A percentile compares a stretch with the other conserved stretches of the same genome.
phyloP scores from a whole-genome alignment of 768 basidiomycete species.

The Suillus bovinus region DNA sequence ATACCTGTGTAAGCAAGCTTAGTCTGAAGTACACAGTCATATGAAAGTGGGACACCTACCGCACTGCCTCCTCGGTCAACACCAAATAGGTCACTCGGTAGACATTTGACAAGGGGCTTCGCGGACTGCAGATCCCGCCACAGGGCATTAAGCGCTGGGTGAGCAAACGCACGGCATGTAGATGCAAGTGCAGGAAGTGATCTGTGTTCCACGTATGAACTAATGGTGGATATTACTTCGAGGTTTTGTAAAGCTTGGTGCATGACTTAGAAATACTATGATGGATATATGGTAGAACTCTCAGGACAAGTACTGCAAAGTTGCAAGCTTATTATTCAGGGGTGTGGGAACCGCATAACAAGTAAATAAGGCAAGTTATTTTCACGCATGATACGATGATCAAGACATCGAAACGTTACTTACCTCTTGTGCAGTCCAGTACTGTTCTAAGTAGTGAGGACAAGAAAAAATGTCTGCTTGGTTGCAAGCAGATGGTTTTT shows the following conservation, averaged over 20 bases:
- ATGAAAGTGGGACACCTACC: not conserved
- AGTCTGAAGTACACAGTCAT: not conserved
- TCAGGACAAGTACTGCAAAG: too few relatives aligned
- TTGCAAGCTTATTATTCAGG: too few relatives aligned
- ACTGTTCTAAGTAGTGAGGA: too few relatives aligned
- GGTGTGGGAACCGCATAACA: too few relatives aligned
- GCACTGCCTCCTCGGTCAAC: not conserved
- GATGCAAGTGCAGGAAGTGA: not conserved
- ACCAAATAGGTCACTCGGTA: not conserved
- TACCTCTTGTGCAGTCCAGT: too few relatives aligned
- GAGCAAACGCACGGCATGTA: not conserved
- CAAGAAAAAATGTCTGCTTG: too few relatives aligned
- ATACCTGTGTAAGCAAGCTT: not conserved
- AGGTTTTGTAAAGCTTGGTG: not conserved
- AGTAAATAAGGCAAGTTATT: too few relatives aligned
- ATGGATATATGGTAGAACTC: not conserved
- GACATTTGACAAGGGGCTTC: slow-evolving; percentile 16
- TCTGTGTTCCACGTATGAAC: not conserved
- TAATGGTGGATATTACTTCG: not conserved
- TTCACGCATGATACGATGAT: too few relatives aligned
- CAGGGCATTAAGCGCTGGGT: slow-evolving; percentile 26
- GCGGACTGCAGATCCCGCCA: slow-evolving; percentile 26
- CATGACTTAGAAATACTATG: not conserved
- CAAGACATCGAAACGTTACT: too few relatives aligned
- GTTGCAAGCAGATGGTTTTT: too few relatives aligned